phyloP scores from a whole-genome alignment of 768 basidiomycete species.

The Dacryopinax primogenitus region DNA sequence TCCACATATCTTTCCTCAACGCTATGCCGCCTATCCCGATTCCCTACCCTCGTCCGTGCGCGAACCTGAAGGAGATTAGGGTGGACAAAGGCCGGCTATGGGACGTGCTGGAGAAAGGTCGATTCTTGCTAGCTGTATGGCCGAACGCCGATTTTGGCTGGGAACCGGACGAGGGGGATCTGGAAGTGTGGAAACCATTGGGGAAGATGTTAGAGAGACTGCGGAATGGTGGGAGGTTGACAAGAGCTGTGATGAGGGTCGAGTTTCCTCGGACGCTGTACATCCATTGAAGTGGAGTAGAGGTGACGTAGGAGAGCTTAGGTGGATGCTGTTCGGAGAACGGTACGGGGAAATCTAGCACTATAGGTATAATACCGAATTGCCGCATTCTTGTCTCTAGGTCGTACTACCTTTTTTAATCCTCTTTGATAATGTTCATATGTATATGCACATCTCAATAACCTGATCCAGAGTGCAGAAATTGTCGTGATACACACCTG shows the following conservation, averaged over 20 bases:
- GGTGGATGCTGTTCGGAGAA: too few relatives aligned
- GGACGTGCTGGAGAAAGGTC: neutral
- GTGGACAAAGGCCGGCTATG: neutral
- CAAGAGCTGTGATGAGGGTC: neutral
- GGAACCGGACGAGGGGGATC: neutral
- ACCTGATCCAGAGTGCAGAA: too few relatives aligned
- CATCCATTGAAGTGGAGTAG: too few relatives aligned
- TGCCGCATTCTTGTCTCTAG: too few relatives aligned
- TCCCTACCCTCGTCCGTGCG: neutral
- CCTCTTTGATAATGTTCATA: too few relatives aligned
- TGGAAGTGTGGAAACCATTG: neutral
- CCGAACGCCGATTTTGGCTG: neutral
- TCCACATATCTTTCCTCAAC: neutral
- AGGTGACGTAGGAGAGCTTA: too few relatives aligned
- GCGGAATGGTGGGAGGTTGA: neutral
- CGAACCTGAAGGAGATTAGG: neutral
- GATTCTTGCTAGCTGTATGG: neutral
- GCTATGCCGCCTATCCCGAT: neutral
- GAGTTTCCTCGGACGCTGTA: too few relatives aligned
- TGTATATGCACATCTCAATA: too few relatives aligned
- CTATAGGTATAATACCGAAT: too few relatives aligned
- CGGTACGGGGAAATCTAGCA: too few relatives aligned
- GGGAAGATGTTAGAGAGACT: neutral
- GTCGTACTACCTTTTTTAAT: too few relatives aligned
- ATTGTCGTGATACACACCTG: too few relatives aligned